phyloP scores from a whole-genome alignment of 2,329 filamentous ascomycete genomes.

The Cryoendolithus antarcticus region DNA sequence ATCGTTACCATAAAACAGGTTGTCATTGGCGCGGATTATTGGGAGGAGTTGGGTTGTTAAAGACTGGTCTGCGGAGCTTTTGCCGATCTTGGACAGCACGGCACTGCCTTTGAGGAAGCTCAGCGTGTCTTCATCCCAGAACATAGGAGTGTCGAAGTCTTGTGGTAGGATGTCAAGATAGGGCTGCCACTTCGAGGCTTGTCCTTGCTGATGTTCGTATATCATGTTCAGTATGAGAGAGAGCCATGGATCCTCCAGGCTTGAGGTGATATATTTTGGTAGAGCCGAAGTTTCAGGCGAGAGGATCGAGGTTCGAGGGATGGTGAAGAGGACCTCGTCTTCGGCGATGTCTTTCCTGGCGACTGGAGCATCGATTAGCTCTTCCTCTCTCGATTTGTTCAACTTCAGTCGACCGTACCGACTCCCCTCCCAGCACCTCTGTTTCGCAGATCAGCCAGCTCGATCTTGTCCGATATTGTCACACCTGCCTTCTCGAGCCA shows the following conservation, averaged over 20 bases:
- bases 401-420: slow-evolving; percentile 34
- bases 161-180: slow-evolving; percentile 66
- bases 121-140: slow-evolving; percentile 64
- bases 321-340: slow-evolving; percentile 68
- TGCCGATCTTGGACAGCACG: slow-evolving; percentile 65
- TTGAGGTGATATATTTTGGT: slow-evolving; percentile 28
- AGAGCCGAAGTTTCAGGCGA: slow-evolving; percentile 61
- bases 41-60: slow-evolving; percentile 49
- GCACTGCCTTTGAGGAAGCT: slow-evolving; percentile 63
- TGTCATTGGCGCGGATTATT: slow-evolving; percentile 31
- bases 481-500: slow-evolving; percentile 46
- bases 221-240: slow-evolving; percentile 67
- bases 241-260: slow-evolving; percentile 34
- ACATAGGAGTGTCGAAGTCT: slow-evolving; percentile 77
- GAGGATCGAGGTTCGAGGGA: slow-evolving; percentile 61
- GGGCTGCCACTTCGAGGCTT: slow-evolving; percentile 56
- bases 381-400: background rate
- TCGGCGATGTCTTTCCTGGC: slow-evolving; percentile 56
- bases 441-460: slow-evolving; percentile 44
- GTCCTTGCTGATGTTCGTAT: slow-evolving; percentile 54
- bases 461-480: slow-evolving; percentile 45
- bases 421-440: slow-evolving; percentile 49
- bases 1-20: slow-evolving; percentile 28
- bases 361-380: slow-evolving; percentile 38
- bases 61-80: slow-evolving; percentile 54